These are phyloP conservation scores for Erodium texanum DNA, from an alignment of 441 rosid species.

Conservation along the genomic window DNA sequence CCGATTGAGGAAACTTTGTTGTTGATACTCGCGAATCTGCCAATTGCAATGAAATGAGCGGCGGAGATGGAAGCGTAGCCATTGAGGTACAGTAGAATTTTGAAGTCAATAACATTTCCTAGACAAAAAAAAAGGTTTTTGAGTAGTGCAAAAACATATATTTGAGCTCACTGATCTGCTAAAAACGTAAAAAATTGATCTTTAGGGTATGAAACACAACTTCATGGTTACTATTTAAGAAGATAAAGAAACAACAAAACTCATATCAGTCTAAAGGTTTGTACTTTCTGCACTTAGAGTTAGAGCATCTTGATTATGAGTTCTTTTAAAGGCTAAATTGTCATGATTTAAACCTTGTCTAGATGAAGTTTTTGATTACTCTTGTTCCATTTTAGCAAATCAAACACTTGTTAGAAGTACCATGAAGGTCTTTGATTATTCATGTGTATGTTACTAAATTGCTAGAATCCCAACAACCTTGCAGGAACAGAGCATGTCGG, in stretches of 20 bases:
- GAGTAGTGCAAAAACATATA: too few species aligned
- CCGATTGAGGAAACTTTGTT: not conserved
- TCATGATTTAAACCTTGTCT: too few species aligned
- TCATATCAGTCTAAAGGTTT: not conserved
- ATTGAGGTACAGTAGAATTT: not conserved
- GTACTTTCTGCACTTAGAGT: not conserved
- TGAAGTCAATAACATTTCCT: not conserved
- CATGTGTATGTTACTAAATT: not conserved
- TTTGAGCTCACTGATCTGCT: not conserved
- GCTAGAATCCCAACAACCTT: conserved; percentile 1
- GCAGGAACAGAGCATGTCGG: not conserved
- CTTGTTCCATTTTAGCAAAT: not conserved
- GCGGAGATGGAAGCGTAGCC: not conserved
- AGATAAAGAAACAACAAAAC: not conserved
- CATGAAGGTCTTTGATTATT: too few species aligned
- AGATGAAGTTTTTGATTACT: too few species aligned
- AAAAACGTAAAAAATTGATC: not conserved
- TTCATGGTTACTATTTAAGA: not conserved
- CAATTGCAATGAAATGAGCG: not conserved
- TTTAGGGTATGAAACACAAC: not conserved
- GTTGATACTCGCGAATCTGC: not conserved
- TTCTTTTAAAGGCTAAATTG: too few species aligned
- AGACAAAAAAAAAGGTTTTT: too few species aligned
- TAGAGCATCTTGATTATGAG: not conserved
- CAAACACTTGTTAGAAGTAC: not conserved